Percentiles rank a stretch among this genome's conserved stretches.
These are phyloP conservation scores for Phytophthora pini DNA, from an alignment of 352 stramenopile genomes.

Conservation along the genomic window DNA sequence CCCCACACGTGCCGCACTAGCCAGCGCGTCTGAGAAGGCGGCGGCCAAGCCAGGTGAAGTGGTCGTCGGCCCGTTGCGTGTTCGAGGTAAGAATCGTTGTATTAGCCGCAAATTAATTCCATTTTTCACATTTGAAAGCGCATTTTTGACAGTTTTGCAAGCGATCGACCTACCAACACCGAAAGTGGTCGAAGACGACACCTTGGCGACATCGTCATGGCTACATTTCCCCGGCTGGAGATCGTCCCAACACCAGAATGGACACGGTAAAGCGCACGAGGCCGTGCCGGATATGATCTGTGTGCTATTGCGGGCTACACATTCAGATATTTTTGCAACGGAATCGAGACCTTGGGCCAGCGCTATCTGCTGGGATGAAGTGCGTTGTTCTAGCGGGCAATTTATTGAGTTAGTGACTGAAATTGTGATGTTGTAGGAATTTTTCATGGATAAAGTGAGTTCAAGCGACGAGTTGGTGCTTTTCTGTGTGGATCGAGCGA, in stretches of 20 bases:
- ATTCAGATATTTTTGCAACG: conserved; percentile 44
- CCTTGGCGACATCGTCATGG: conserved; percentile 47
- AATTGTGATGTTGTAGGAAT: conserved; percentile 54
- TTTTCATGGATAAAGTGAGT: conserved; percentile 70
- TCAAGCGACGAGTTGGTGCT: conserved; percentile 71
- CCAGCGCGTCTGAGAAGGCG: conserved; percentile 56
- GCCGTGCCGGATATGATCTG: conserved; percentile 48
- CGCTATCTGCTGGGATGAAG: conserved; percentile 63
- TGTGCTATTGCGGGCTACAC: conserved; percentile 49
- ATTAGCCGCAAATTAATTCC: background rate
- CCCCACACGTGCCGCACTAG: conserved; percentile 54
- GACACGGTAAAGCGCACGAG: conserved; percentile 31
- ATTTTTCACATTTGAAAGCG: conserved; percentile 14
- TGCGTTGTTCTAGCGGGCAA: conserved; percentile 21
- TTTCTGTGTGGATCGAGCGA: conserved; percentile 71
- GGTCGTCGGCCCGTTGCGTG: conserved; percentile 53
- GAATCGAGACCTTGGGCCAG: conserved; percentile 47
- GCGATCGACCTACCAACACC: conserved; percentile 58
- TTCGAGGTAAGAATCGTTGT: conserved; percentile 48
- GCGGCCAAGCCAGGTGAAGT: conserved; percentile 55
- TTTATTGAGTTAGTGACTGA: background rate
- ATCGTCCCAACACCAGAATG: conserved; percentile 3
- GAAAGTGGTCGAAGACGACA: conserved; percentile 24
- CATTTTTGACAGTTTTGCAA: conserved; percentile 45
- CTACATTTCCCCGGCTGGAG: conserved; percentile 47